Evolutionary conservation across 208 protist species (phyloP).

Genomic region (Phytomonas serpens): DNA sequence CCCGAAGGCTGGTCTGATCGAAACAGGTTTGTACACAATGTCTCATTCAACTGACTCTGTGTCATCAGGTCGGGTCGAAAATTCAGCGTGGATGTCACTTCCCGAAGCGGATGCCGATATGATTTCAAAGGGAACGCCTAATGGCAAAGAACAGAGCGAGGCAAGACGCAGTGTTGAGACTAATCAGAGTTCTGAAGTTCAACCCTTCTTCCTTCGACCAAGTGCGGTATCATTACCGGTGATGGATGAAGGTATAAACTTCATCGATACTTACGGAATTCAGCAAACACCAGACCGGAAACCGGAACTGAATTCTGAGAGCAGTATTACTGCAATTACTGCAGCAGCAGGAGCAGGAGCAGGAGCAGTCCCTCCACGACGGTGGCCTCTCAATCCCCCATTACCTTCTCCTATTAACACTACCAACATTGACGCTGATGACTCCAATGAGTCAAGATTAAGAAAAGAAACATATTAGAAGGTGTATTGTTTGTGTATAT

Average conservation of each 20-base stretch:
- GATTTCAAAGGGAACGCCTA: neutral
- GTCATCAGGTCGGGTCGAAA: neutral
- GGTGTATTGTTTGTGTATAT: slow-evolving; percentile 8
- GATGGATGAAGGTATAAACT: neutral
- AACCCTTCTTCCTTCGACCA: neutral
- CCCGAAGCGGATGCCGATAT: neutral
- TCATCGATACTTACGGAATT: neutral
- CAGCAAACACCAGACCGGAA: neutral
- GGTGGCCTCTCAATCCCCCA: neutral
- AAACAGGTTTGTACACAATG: neutral
- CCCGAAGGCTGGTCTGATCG: neutral
- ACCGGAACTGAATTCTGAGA: neutral
- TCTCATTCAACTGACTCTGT: neutral
- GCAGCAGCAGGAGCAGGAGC: neutral
- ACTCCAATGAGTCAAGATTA: neutral
- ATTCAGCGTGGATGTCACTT: neutral
- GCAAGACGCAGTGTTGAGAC: neutral
- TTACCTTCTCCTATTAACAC: neutral
- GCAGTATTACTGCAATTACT: neutral
- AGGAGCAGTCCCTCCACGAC: slow-evolving; percentile 1
- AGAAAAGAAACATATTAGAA: neutral
- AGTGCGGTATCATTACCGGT: neutral
- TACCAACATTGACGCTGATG: neutral
- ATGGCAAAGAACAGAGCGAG: neutral
- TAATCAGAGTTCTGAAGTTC: neutral